Conservation (phyloP, 2,329 filamentous ascomycete genomes). For the Metarhizium robertsii region DNA sequence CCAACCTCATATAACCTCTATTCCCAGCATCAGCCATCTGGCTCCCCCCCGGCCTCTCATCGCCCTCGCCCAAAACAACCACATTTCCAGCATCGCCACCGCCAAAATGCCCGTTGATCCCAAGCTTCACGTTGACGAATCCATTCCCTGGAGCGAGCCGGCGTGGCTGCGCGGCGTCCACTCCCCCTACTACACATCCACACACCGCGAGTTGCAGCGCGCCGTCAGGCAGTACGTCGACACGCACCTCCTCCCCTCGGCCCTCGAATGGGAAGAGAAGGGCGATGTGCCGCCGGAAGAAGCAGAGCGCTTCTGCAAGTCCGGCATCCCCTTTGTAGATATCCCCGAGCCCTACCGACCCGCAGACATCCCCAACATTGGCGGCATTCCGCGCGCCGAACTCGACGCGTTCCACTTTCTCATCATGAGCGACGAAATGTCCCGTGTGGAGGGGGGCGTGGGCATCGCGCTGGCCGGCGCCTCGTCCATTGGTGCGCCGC, state of each 20-base stretch:
- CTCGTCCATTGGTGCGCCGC: constrained; percentile 53
- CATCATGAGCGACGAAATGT: constrained; percentile 45
- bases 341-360: constrained; percentile 27
- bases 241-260: constrained; percentile 44
- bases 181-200: constrained; percentile 52
- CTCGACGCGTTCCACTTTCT: constrained; percentile 50
- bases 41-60: background rate
- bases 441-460: constrained; percentile 46
- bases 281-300: constrained; percentile 38
- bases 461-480: constrained; percentile 48
- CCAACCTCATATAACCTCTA: background rate
- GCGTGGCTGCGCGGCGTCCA: constrained; percentile 18
- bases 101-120: constrained; percentile 10
- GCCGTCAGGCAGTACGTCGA: constrained; percentile 51
- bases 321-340: constrained; percentile 28
- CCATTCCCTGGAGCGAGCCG: constrained; percentile 17
- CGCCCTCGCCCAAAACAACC: background rate
- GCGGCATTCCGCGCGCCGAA: constrained; percentile 34
- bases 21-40: background rate
- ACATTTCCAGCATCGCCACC: background rate
- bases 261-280: constrained; percentile 55
- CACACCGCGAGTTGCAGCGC: constrained; percentile 49
- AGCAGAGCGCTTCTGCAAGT: constrained; percentile 24
- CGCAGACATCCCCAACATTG: constrained; percentile 19
- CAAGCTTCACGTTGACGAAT: constrained; percentile 12